Conservation (phyloP, 1,284 basidiomycete species). For the Microbotryum lychnidis-dioicae region DNA sequence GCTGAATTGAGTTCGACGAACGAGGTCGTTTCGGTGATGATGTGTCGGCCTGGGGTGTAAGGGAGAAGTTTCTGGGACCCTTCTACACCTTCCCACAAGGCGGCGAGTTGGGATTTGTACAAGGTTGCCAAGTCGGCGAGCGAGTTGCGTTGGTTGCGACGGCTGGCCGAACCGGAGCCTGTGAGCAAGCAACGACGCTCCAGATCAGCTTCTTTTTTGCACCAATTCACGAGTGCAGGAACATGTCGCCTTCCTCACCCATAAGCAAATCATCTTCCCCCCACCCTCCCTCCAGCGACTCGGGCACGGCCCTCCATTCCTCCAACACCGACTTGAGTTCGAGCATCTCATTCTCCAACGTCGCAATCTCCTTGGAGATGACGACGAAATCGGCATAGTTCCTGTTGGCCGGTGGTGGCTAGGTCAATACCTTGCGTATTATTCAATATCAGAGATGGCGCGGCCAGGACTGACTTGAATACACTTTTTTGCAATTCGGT, state of each 20-base stretch:
- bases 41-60: conserved; percentile 77
- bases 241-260: conserved; percentile 19
- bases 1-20: conserved; percentile 83
- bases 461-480: conserved; percentile 22
- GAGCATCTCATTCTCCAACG: conserved; percentile 94
- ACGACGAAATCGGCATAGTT: conserved; percentile 88
- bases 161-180: conserved; percentile 32
- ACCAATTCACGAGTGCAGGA: conserved; percentile 19
- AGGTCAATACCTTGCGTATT: too few species aligned
- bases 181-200: conserved; percentile 38
- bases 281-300: conserved; percentile 68
- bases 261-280: conserved; percentile 29
- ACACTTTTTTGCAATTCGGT: conserved; percentile 28
- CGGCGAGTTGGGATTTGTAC: conserved; percentile 88
- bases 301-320: conserved; percentile 92
- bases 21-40: conserved; percentile 76
- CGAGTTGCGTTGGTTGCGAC: conserved; percentile 61
- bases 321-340: conserved; percentile 88
- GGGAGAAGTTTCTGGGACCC: conserved; percentile 96
- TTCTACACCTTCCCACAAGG: conserved; percentile 81
- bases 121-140: conserved; percentile 85
- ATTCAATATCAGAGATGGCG: too few species aligned
- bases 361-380: conserved; percentile 93
- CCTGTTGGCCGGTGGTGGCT: conserved; percentile 8
- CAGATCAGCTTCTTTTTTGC: conserved; percentile 43